Conservation (phyloP, 163 green algal species). For the Smithsoniella earleae region DNA sequence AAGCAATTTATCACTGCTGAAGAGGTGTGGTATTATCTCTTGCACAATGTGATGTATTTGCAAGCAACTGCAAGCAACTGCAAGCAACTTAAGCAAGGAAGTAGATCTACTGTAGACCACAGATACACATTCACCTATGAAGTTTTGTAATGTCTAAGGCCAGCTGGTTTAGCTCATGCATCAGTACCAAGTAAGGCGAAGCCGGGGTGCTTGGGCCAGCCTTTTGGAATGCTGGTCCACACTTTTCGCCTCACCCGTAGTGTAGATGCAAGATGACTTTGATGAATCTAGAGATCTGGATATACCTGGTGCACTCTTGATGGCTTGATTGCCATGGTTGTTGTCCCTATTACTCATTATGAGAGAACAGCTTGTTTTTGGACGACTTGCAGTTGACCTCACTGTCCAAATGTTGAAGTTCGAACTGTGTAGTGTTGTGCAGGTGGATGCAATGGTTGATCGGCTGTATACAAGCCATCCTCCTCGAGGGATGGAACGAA, state of each 20-base stretch:
- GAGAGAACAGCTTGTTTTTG: no score
- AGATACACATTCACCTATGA: not conserved
- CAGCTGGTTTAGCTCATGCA: no score
- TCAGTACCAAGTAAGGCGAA: no score
- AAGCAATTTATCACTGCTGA: not conserved
- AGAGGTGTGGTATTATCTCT: not conserved
- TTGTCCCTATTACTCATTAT: not conserved
- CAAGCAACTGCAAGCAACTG: not conserved
- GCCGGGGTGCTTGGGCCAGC: no score
- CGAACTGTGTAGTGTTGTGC: not conserved
- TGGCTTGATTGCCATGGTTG: not conserved
- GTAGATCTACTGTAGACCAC: no score
- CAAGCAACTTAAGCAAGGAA: no score
- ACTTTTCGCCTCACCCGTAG: no score
- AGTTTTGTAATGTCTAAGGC: no score
- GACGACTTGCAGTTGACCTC: not conserved
- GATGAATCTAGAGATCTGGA: not conserved
- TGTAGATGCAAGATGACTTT: no score
- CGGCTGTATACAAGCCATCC: not conserved
- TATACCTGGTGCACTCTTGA: not conserved
- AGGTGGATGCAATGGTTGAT: conserved; percentile 24
- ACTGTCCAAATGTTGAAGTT: not conserved
- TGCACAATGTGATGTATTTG: not conserved
- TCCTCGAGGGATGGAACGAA: not conserved
- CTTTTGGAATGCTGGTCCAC: no score